Percentiles rank a stretch among this genome's conserved stretches.
These are phyloP conservation scores for Cubamyces lactineus DNA, from an alignment of 768 basidiomycete genomes.

Conservation along the genomic window DNA sequence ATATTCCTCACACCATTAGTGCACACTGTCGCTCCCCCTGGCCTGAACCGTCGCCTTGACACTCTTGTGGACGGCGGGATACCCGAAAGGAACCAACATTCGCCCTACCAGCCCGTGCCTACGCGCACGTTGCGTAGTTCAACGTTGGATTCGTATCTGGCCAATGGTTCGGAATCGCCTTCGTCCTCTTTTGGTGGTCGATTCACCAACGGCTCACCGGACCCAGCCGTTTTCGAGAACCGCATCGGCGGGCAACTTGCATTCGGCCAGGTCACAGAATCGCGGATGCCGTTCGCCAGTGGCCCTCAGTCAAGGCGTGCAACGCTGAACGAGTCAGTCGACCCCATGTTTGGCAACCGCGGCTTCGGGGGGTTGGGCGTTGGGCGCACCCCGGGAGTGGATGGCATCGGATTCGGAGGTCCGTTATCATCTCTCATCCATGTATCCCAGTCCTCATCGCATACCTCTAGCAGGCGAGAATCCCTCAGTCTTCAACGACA, in stretches of 20 bases:
- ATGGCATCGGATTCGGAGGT: constrained; percentile 44
- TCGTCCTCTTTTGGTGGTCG: constrained; percentile 71
- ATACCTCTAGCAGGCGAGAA: constrained; percentile 4
- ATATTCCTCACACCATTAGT: constrained; percentile 63
- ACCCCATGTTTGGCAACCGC: constrained; percentile 39
- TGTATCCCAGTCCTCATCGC: background rate
- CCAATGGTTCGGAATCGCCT: constrained; percentile 66
- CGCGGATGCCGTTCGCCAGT: constrained; percentile 31
- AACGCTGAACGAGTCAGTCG: constrained; percentile 46
- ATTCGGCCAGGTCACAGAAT: constrained; percentile 52
- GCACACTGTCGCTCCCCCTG: constrained; percentile 52
- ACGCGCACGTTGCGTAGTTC: constrained; percentile 59
- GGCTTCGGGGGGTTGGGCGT: constrained; percentile 36
- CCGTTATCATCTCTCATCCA: constrained; percentile 1
- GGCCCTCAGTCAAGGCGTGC: constrained; percentile 28
- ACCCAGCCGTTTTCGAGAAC: constrained; percentile 41
- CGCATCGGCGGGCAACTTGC: constrained; percentile 34
- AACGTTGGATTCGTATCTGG: constrained; percentile 66
- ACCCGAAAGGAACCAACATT: constrained; percentile 45
- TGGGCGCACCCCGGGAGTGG: constrained; percentile 38
- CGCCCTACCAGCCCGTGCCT: constrained; percentile 71
- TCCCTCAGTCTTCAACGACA: constrained; percentile 12
- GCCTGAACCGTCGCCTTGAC: constrained; percentile 52
- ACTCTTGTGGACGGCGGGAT: constrained; percentile 48
- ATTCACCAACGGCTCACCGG: constrained; percentile 71